Base-by-base conservation (phyloP, 2,329 filamentous ascomycete genomes). In the Claviceps maximensis region DNA sequence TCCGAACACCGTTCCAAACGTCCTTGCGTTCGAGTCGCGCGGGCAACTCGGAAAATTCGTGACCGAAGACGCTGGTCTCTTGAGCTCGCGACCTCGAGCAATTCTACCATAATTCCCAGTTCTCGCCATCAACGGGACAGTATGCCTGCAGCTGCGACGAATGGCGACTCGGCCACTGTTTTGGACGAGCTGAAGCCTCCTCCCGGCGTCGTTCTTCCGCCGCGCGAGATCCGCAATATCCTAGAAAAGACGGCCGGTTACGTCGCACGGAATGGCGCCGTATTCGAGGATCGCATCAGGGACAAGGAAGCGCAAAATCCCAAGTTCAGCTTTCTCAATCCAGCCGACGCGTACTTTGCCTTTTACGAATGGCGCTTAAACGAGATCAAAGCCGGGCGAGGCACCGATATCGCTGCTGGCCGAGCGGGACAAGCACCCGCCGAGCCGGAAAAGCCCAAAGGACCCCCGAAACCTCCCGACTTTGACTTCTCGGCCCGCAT, bases 161-260 rank as follows among this genome's bases (percentile, higher is more conserved):
- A 80, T 62, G 76, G 75, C 60, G 77, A 79, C 66, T 67, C 74
- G 58, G 69, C 72, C 42, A 71, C 73, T 42, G 68, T 67, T 48
- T 74, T 84, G 53, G 80, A 89, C 57, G 79, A 83, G 57, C 79
- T 83, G 66, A 91, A 89, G 67, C 83, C 88, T 36, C 91, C 91
- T 3, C 73, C 83, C 54, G 89, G 89, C 57, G 78, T 95, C 58
- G 87, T 96, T 53, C 78, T 96, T 52, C 93, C 93, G 23, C 93
- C 93, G 12, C 91, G 83, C 65, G 87, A 90, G 65, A 89, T 96
- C 63, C 84, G 89, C 74, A 74, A 75, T 66, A 69, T 91, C 59
- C 83, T 98, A 63, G 90, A 96, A 69, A 97, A 95, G 73, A 95
- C 91, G 13, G 91, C 93, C 51, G 89, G 89, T 47, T 97, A 94